Evolutionary conservation across 2,329 filamentous ascomycete species (phyloP), one percentile per base, ranked within the genome.

Genomic region (Berkeleyomyces basicola): DNA sequence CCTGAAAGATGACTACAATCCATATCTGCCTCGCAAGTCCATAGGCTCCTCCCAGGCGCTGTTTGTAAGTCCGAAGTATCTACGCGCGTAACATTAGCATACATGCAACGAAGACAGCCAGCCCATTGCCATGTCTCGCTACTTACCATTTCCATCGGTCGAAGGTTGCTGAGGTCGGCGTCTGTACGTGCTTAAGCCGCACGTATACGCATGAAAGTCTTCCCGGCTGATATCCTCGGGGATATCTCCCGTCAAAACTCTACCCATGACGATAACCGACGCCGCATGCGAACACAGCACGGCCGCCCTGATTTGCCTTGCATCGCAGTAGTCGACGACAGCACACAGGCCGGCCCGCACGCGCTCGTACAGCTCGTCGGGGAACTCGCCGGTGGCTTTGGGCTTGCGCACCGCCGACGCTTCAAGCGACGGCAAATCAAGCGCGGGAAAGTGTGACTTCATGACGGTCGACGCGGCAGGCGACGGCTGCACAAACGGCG

Each of bases 221-320:
- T 93, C 86, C 61, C 81, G 80, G 6, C 82, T 82, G 39, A 83
- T 77, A 70, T 86, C 82, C 0, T 82, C 79, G 0, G 91, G 91
- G 79, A 92, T 84, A 23, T 73, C 69, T 0, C 90, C 90, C 1
- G 91, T 96, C 68, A 99, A 76, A 0, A 83, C 84, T 47, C 93
- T 81, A 0, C 92, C 92, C 67, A 93, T 81, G 7, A 88, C 86
- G 70, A 99, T 96, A 69, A 97, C 81, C 9, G 86, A 83, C 3
- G 93, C 93, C 1, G 93, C 93, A 75, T 99, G 93, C 1, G 88
- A 87, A 74, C 89, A 96, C 46, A 99, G 78, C 47, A 96, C 73
- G 33, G 96, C 78, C 0, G 88, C 80, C 68, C 81, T 83, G 46
- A 81, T 77, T n/a, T 83, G 82, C 58, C 87, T 79, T n/a, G 73